Evolutionary conservation across 176 grass and related monocot species (phyloP), one percentile per base, ranked within the genome.

Genomic region (Oryza punctata): DNA sequence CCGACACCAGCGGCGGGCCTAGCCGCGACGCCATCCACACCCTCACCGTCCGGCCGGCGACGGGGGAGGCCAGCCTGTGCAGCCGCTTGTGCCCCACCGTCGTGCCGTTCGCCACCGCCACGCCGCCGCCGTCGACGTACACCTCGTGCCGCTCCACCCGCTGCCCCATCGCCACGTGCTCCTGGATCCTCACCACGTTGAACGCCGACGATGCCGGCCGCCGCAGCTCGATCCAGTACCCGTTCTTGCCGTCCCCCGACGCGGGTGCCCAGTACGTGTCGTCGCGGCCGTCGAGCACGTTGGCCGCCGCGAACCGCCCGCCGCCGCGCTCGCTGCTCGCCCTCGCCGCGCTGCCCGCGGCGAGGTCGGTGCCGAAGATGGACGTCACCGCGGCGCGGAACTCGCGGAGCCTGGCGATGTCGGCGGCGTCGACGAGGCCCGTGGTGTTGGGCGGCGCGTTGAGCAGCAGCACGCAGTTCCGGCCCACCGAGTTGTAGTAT

Each of bases 391-490:
- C 93, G 29, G 85, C 65, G 15, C 88, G 82, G 70, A 98, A 94
- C 78, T 95, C 89, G 47, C 82, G 89, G 3, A 98, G 80, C 78
- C 91, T 78, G 32, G 82, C 74, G 44, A 91, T 18, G 93, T 98
- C 96, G 16, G 87, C 87, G 18, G 82, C 85, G 32, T 77, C 77
- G 32, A 95, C 73, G 2, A 98, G 80, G 16, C 96, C 93, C 12
- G 89, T 87, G 16, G 91, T 26, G 85, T 92, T 98, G 47, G 96
- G 96, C 40, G 96, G 96, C 83, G 87, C 87, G 89, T 98, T 98
- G 3, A 98, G 87, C 38, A 98, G 93, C 72, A 98, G 91, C 79
- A 98, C 96, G 85, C 96, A 98, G 83, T 98, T 98, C 2, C 91
- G 89, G 43, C 96, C 96, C 1, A 98, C 93, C 6, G 96, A 94